Base-by-base conservation (phyloP, 2,329 filamentous ascomycete genomes). In the Penicillium sp. region DNA sequence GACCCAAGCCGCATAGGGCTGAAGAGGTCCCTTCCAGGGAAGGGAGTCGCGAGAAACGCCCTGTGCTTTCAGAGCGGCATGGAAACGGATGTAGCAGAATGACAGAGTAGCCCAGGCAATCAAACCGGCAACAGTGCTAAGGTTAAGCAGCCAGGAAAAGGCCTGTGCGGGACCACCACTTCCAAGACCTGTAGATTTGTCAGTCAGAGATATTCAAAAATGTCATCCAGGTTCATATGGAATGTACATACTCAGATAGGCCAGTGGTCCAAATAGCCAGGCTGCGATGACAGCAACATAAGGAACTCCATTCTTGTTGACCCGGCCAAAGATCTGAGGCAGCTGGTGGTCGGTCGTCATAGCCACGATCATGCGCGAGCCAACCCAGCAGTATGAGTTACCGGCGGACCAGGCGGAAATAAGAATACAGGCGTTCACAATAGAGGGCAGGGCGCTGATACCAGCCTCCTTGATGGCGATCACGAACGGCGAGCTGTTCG, bases 1-100 rank as follows among this genome's bases (percentile, higher is more conserved):
- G 35, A 83, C 75, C 75, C 83, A 92, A 0, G 87, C 83, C 1
- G 84, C 84, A 71, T 88, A 91, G 0, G 89, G 84, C 66, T 86
- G 84, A 5, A 85, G 68, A 3, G 73, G 73, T 14, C 79, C 81
- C 28, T 77, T 63, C 70, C 83, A 86, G 0, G 84, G 82, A 3
- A 85, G 72, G 7, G 78, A 59, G 40, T 69, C 65, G 2, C 71
- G 70, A 30, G 61, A 63, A 19, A 82, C 65, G 2, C 74, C 72
- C 52, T 83, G 81, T 2, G 68, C 71, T 13, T 70, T 67, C 60
- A 74, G 73, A 1, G 79, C 81, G 28, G 81, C 82, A 62, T 78
- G 78, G 76, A 87, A 87, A 8, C 81, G 81, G 10, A 85, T 72
- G 69, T 83, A 85, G 43, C 28, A 83, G 79, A 71, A 65, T 35